Base-by-base conservation (phyloP, 192 early-diverging fungal species). In the Coemansia biformis region DNA sequence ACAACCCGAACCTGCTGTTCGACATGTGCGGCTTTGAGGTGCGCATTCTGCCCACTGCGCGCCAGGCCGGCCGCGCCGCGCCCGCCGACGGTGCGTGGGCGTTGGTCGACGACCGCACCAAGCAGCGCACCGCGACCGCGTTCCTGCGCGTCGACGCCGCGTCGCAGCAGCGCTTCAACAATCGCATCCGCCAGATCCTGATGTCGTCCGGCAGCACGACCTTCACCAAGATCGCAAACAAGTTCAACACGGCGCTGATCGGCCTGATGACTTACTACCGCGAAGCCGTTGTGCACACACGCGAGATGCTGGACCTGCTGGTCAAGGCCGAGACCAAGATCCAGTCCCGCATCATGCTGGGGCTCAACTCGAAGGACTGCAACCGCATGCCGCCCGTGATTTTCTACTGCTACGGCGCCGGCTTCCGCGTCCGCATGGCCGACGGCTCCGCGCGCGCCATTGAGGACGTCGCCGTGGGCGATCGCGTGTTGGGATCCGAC, bases 241-340 rank as follows among this genome's bases (percentile, higher is more conserved):
- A 97, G 75, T 92, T 78, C 71, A 90, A 89, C 61, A 86, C 83
- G n/a, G 71, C 84, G 28, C 70, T 99, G 37, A 93, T 96, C 54
- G 92, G 93, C 2, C 63, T 99, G 55, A 96, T 99, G 92, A 92
- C 91, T 8, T 99, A 99, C 71, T 96, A 83, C 76, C 88, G 96
- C 60, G 96, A 99, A 66, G 93, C 93, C 6, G 93, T 97, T 18
- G 87, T 99, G 9, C 92, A 96, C 54, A 99, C 96, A 1, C 86
- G 94, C 21, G 96, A 99, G 72, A 75, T 95, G 40, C 77, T 99
- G 36, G 96, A 99, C 66, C 78, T 99, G 50, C 78, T 99, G 35
- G 96, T 99, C 32, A 97, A 96, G 76, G 88, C 85, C 41, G 96
- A 99, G 63, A 99, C 94, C 71, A 97, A 97, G 78, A 93, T 99